These are phyloP conservation scores for Hyaloscypha finlandica DNA, from an alignment of 495 filamentous ascomycete species.

Conservation along the genomic window DNA sequence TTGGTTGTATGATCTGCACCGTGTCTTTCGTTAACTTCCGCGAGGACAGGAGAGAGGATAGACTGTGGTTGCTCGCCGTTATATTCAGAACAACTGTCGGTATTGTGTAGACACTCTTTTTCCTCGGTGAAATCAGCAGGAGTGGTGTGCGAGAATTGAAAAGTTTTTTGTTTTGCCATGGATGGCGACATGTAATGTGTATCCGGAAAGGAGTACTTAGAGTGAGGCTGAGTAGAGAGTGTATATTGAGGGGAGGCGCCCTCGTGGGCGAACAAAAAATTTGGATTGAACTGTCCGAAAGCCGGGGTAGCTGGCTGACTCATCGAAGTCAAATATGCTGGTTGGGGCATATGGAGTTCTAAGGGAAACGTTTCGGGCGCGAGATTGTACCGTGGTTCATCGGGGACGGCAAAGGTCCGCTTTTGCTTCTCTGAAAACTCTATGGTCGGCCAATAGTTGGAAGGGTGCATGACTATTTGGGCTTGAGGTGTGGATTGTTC, in stretches of 20 bases:
- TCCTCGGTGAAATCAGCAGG: constrained; percentile 31
- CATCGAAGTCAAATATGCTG: constrained; percentile 26
- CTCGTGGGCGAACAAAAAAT: constrained; percentile 26
- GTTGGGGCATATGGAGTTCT: constrained; percentile 31
- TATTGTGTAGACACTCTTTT: constrained; percentile 16
- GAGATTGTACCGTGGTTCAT: constrained; percentile 32
- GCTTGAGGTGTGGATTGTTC: constrained; percentile 32
- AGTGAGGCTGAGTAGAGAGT: constrained; percentile 18
- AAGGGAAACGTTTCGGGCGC: constrained; percentile 16
- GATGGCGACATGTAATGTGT: constrained; percentile 24
- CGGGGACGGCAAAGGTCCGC: constrained; percentile 28
- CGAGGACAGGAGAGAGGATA: too few species aligned
- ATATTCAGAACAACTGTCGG: background rate
- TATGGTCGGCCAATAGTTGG: constrained; percentile 13
- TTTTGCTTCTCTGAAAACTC: constrained; percentile 21
- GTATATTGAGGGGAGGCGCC: constrained; percentile 29
- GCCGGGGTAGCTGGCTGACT: constrained; percentile 30
- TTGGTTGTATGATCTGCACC: too few species aligned
- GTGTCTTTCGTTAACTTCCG: too few species aligned
- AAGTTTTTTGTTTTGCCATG: constrained; percentile 31
- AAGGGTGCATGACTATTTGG: constrained; percentile 8
- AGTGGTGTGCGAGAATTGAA: constrained; percentile 32
- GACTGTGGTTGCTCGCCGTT: too few species aligned
- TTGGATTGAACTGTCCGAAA: constrained; percentile 30
- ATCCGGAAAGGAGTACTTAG: constrained; percentile 33